Percentiles rank a stretch among this genome's conserved stretches.
Evolutionary conservation across 768 basidiomycete species (phyloP).

Genomic region (Lentinula sp.): DNA sequence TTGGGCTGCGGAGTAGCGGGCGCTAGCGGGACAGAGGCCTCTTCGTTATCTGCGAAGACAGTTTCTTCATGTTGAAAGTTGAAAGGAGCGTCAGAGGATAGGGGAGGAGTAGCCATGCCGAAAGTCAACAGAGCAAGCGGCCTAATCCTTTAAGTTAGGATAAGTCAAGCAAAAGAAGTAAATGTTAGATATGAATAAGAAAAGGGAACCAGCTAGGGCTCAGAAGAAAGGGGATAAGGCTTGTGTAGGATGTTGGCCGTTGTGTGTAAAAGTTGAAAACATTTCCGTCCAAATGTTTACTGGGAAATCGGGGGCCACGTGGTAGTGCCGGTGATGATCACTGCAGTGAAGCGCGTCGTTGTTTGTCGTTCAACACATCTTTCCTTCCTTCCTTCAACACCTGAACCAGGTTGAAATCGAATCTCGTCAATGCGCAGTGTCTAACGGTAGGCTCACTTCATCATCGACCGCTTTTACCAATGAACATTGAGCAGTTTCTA

Average conservation of each 20-base stretch:
- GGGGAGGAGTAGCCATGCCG: slow-evolving; percentile 13
- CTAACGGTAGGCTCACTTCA: too few relatives aligned
- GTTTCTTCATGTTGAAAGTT: slow-evolving; percentile 6
- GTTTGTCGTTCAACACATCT: neutral
- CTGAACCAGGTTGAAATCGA: too few relatives aligned
- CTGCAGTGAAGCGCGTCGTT: neutral
- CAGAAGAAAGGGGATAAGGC: neutral
- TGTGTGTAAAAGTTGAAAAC: neutral
- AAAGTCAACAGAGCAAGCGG: neutral
- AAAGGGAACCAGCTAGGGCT: neutral
- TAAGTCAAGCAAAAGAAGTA: neutral
- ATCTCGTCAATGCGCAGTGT: too few relatives aligned
- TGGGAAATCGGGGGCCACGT: neutral
- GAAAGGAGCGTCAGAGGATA: slow-evolving; percentile 18
- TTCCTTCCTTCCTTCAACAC: neutral
- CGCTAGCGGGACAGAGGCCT: slow-evolving; percentile 5
- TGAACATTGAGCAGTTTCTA: too few relatives aligned
- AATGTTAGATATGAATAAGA: neutral
- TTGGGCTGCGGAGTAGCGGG: slow-evolving; percentile 11
- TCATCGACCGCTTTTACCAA: too few relatives aligned
- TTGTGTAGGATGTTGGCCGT: neutral
- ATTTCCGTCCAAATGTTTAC: neutral
- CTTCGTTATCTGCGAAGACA: slow-evolving; percentile 1
- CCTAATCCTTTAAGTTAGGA: neutral
- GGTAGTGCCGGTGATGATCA: neutral